These are phyloP conservation scores for Fusarium armeniacum DNA, from an alignment of 2,329 filamentous ascomycete genomes.

Conservation along the genomic window DNA sequence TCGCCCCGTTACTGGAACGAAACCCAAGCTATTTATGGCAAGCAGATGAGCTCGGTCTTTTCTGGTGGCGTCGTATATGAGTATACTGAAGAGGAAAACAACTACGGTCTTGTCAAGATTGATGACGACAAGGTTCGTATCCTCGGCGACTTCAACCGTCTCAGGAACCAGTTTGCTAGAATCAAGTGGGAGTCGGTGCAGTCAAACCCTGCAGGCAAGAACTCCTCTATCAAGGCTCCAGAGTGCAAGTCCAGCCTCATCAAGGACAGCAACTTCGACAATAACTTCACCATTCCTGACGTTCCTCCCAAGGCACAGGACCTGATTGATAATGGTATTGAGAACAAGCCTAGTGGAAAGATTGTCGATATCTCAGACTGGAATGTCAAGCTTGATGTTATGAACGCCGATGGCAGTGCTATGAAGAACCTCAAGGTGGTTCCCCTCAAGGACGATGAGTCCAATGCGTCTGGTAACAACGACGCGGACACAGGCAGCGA, in stretches of 20 bases:
- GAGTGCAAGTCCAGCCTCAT: constrained; percentile 78
- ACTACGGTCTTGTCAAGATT: constrained; percentile 75
- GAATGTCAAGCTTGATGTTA: constrained; percentile 64
- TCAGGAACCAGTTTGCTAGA: constrained; percentile 80
- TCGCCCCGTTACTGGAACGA: constrained; percentile 82
- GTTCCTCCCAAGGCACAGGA: constrained; percentile 76
- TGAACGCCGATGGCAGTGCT: constrained; percentile 57
- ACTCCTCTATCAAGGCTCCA: constrained; percentile 65
- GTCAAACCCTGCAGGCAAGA: constrained; percentile 68
- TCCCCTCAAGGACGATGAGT: constrained; percentile 59
- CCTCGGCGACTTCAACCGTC: constrained; percentile 76
- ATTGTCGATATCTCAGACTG: constrained; percentile 77
- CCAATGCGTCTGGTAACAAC: constrained; percentile 64
- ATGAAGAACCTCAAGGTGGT: constrained; percentile 64
- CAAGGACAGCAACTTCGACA: constrained; percentile 75
- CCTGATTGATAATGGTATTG: constrained; percentile 83
- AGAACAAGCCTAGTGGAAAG: constrained; percentile 73
- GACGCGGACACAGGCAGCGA: constrained; percentile 53
- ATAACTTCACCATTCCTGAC: constrained; percentile 81
- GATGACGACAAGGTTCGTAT: constrained; percentile 70
- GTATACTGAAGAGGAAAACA: constrained; percentile 78
- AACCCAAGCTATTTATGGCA: constrained; percentile 78
- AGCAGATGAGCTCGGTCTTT: constrained; percentile 76
- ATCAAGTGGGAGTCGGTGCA: constrained; percentile 79
- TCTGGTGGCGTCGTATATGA: constrained; percentile 87